Evolutionary conservation across 495 filamentous ascomycete genomes (phyloP), one percentile per base, ranked within the genome.

Genomic region (Hypoxylon cercidicola): DNA sequence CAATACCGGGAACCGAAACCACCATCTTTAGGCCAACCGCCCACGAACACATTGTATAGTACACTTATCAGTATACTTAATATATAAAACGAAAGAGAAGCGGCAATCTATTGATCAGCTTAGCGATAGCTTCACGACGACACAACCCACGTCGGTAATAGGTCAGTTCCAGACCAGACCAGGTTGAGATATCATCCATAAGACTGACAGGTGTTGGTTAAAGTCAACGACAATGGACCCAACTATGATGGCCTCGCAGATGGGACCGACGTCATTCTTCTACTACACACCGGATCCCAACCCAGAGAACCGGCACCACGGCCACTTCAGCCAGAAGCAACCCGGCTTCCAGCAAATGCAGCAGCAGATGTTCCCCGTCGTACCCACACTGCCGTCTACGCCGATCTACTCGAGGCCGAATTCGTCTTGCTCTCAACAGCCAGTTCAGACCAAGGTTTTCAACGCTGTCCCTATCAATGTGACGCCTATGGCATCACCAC

Each of bases 211-310:
- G 53, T 69, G 41, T 5, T 52, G 52, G 66, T 50, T 64, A 72
- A 66, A 53, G 41, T 40, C 40, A 19, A 48, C 58, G 48, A 74
- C 64, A 63, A 82, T 83, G 79, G 80, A 82, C 28, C 58, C 69
- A 72, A 79, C 70, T 48, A 79, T 80, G 76, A 73, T 76, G 44
- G 49, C 81, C 60, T 86, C 83, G 50, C 72, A 82, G 72, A 89
- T 90, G 82, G 90, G 87, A 43, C 91, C 92, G 72, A 83, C 91
- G 52, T 81, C 90, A 15, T 97, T 96, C 84, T 93, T 90, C 86
- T 97, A 94, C 83, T 98, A 97, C 79, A 89, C 86, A 64, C 89
- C 89, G 57, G 91, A 94, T 54, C 84, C 88, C 44, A 88, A 84
- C 72, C 81, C 85, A 44, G 90, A 96, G 74, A 86, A 84, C 72